phyloP scores from a whole-genome alignment of 139 green algal species.

The Desmodesmus armatus region DNA sequence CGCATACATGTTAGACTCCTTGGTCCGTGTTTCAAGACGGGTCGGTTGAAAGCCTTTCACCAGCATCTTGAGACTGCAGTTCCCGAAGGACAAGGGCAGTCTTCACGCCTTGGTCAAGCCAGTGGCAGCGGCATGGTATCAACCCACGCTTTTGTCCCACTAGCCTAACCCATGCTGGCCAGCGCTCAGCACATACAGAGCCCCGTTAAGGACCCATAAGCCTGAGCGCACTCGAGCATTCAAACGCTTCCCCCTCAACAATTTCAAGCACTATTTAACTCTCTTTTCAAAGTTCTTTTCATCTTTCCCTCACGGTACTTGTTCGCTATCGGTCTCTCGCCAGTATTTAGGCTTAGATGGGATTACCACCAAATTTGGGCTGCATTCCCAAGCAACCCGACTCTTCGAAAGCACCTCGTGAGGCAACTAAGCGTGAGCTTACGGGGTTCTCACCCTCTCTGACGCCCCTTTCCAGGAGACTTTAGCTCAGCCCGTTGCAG shows the following conservation, averaged over 20 bases:
- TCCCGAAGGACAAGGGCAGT: constrained; percentile 73
- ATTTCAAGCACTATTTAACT: constrained; percentile 97
- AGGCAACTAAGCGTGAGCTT: constrained; percentile 63
- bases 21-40: constrained; percentile 98
- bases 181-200: constrained; percentile 77
- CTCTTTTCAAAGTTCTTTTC: constrained; percentile 98
- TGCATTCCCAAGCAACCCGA: constrained; percentile 95
- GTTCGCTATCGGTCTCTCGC: constrained; percentile 88
- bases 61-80: constrained; percentile 86
- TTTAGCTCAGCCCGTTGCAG: constrained; percentile 72
- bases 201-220: constrained; percentile 74
- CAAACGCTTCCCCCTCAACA: constrained; percentile 93
- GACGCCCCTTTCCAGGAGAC: constrained; percentile 83
- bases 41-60: constrained; percentile 82
- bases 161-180: constrained; percentile 85
- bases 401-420: constrained; percentile 86
- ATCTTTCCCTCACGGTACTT: constrained; percentile 98
- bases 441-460: constrained; percentile 93
- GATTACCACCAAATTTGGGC: constrained; percentile 93
- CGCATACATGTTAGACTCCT: constrained; percentile 96
- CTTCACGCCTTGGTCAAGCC: constrained; percentile 77
- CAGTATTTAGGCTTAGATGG: no score
- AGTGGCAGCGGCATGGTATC: constrained; percentile 68
- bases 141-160: constrained; percentile 77
- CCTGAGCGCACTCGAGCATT: constrained; percentile 78